These are phyloP conservation scores for Chlamydomonas asymmetrica DNA, from an alignment of 139 green algal genomes.

Conservation along the genomic window DNA sequence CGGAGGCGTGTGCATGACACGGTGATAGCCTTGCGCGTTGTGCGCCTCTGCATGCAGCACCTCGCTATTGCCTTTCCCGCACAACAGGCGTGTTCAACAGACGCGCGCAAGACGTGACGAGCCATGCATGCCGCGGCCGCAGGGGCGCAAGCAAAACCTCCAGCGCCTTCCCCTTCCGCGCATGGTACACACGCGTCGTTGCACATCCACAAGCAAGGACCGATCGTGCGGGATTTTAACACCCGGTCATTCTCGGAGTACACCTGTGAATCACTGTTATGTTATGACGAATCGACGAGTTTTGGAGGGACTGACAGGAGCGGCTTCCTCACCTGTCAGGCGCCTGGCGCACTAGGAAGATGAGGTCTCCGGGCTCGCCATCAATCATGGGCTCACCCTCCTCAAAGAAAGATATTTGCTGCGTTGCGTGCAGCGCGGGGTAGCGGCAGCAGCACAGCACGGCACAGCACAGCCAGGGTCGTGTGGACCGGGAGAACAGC, in stretches of 20 bases:
- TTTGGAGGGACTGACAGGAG: background rate
- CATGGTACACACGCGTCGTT: too few relatives aligned
- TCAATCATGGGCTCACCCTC: conserved; percentile 93
- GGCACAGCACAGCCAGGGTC: too few relatives aligned
- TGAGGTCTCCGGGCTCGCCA: conserved; percentile 94
- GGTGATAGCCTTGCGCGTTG: background rate
- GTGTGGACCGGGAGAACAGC: too few relatives aligned
- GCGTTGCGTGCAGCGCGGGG: background rate
- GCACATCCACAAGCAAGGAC: background rate
- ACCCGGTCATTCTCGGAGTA: background rate
- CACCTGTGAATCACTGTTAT: too few relatives aligned
- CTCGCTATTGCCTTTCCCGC: too few relatives aligned
- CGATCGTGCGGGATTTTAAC: background rate
- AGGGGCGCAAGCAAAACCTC: too few relatives aligned
- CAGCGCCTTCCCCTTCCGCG: too few relatives aligned
- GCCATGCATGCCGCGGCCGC: too few relatives aligned
- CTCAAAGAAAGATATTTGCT: conserved; percentile 92
- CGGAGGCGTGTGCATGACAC: background rate
- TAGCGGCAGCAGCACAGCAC: background rate
- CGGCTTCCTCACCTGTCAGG: background rate
- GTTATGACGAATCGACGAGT: background rate
- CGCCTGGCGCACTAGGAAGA: conserved; percentile 47
- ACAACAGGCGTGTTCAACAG: too few relatives aligned
- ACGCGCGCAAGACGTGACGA: too few relatives aligned
- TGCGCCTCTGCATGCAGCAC: background rate